Evolutionary conservation across 2,329 filamentous ascomycete genomes (phyloP).

Genomic region (Chrysoporthe deuterocubensis): DNA sequence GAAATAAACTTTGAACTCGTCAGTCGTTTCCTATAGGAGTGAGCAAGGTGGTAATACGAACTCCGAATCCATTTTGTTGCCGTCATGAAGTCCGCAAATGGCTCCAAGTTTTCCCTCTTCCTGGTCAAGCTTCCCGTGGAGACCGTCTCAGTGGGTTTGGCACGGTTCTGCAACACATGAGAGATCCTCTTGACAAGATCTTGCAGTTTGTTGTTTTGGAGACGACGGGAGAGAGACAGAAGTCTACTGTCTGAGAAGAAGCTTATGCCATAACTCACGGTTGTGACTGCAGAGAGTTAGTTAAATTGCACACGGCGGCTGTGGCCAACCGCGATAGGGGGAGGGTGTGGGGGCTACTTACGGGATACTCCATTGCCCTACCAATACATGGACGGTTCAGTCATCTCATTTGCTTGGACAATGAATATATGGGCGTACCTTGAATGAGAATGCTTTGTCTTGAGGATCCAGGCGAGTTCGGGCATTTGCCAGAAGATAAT

Average conservation of each 20-base stretch:
- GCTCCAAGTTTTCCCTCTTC: constrained; percentile 9
- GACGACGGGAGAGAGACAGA: constrained; percentile 34
- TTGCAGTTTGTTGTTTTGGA: constrained; percentile 1
- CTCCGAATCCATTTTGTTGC: constrained; percentile 25
- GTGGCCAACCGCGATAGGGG: not conserved
- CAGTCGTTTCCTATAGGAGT: not conserved
- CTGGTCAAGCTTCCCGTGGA: constrained; percentile 8
- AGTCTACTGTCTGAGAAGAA: constrained; percentile 40
- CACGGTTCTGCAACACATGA: constrained; percentile 30
- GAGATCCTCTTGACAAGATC: constrained; percentile 33
- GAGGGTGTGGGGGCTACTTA: constrained; percentile 16
- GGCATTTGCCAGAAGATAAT: constrained; percentile 16
- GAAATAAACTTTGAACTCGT: constrained; percentile 41
- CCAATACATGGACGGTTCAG: not conserved
- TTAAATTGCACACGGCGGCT: not conserved
- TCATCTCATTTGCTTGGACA: not conserved
- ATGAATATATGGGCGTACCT: constrained; percentile 29
- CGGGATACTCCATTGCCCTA: constrained; percentile 38
- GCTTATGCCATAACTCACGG: constrained; percentile 35
- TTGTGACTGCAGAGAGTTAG: constrained; percentile 14
- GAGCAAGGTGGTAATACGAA: constrained; percentile 6
- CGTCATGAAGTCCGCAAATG: constrained; percentile 9
- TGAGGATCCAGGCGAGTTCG: constrained; percentile 21
- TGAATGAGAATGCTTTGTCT: constrained; percentile 32
- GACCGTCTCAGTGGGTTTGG: constrained; percentile 24